Evolutionary conservation across 2,329 filamentous ascomycete genomes (phyloP).

Genomic region (Phoma sp.): DNA sequence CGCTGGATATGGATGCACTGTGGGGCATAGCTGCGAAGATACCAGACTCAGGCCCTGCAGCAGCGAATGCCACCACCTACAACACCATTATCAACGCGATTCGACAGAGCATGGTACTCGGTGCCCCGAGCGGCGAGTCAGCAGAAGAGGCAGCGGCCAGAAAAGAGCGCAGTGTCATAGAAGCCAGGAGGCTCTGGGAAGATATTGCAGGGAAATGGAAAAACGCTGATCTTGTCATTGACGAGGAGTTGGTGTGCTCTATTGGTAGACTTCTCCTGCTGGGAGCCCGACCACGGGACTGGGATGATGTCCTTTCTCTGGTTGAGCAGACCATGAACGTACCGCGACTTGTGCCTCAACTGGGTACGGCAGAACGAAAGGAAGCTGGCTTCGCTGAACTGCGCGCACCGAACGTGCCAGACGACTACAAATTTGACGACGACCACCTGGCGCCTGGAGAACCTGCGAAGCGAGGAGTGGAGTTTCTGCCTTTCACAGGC

Average conservation of each 20-base stretch:
- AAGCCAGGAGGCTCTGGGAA: constrained; percentile 79
- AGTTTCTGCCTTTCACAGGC: constrained; percentile 41
- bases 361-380: constrained; percentile 41
- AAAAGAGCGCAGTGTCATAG: constrained; percentile 61
- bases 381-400: constrained; percentile 40
- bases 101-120: constrained; percentile 45
- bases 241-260: constrained; percentile 78
- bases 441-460: constrained; percentile 36
- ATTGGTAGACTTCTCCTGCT: constrained; percentile 82
- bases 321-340: constrained; percentile 85
- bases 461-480: constrained; percentile 34
- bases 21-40: constrained; percentile 79
- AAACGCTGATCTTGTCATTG: constrained; percentile 72
- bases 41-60: constrained; percentile 67
- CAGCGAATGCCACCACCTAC: constrained; percentile 77
- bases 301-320: constrained; percentile 75
- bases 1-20: constrained; percentile 78
- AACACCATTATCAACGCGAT: constrained; percentile 84
- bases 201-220: constrained; percentile 82
- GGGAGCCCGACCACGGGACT: constrained; percentile 66
- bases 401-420: constrained; percentile 45
- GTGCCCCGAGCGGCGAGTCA: constrained; percentile 36
- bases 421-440: constrained; percentile 36
- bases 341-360: constrained; percentile 60
- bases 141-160: constrained; percentile 36